Evolutionary conservation across 2,329 filamentous ascomycete species (phyloP).

Genomic region (Fusarium irregulare): DNA sequence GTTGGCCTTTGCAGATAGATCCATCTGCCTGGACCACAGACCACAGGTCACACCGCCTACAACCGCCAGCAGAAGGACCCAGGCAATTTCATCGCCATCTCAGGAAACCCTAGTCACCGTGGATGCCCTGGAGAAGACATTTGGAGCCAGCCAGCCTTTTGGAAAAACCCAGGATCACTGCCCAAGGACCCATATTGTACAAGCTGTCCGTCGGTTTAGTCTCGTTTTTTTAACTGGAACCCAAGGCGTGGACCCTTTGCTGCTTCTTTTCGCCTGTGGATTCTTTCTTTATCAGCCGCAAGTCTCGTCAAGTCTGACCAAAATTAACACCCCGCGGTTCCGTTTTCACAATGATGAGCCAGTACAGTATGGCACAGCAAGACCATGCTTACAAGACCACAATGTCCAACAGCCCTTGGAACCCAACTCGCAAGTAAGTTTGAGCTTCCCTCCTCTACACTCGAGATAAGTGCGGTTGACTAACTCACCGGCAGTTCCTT

Average conservation of each 20-base stretch:
- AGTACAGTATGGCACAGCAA: constrained; percentile 59
- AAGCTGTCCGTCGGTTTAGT: constrained; percentile 47
- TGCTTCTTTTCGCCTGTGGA: constrained; percentile 45
- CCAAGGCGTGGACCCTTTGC: constrained; percentile 39
- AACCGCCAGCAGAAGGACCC: constrained; percentile 43
- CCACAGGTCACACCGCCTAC: constrained; percentile 48
- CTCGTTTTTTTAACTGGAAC: constrained; percentile 42
- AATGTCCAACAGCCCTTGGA: constrained; percentile 62
- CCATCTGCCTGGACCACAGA: constrained; percentile 43
- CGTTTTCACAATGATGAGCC: constrained; percentile 50
- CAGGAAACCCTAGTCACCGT: constrained; percentile 47
- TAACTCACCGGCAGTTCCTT: constrained; percentile 50
- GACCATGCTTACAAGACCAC: constrained; percentile 61
- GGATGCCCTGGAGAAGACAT: constrained; percentile 44
- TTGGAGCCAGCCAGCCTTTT: constrained; percentile 44
- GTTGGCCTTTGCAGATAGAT: constrained; percentile 42
- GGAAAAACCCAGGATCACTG: constrained; percentile 48
- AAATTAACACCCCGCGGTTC: constrained; percentile 37
- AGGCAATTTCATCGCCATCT: constrained; percentile 45
- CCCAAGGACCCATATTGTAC: constrained; percentile 48
- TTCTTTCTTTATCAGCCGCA: constrained; percentile 48
- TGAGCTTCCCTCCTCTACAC: constrained; percentile 12
- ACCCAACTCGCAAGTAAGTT: constrained; percentile 64
- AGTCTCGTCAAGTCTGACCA: constrained; percentile 43
- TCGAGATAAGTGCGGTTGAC: constrained; percentile 26